Evolutionary conservation across 225 moss, liverwort and hornwort genomes (phyloP).

Genomic region (Pseudoscleropodium purum): DNA sequence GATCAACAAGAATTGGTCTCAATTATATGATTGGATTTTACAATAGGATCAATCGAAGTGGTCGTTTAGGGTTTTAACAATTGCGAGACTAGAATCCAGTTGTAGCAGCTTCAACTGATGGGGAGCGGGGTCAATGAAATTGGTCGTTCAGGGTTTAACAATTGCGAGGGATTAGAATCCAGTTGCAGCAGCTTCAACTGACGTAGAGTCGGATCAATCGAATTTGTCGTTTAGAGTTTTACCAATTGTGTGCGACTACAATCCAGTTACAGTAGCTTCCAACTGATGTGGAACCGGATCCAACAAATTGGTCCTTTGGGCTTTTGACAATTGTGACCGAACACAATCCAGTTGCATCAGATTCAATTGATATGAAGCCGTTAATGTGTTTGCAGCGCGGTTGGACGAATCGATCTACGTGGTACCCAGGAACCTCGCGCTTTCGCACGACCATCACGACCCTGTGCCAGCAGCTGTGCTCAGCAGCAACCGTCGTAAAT

Average conservation of each 20-base stretch:
- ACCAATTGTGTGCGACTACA: background rate
- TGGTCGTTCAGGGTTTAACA: background rate
- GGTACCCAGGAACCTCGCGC: conserved; percentile 20
- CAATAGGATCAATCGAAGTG: too few relatives aligned
- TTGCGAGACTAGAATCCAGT: background rate
- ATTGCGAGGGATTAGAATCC: background rate
- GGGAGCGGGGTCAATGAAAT: background rate
- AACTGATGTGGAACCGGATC: background rate
- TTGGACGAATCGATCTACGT: conserved; percentile 29
- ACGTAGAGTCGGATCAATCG: background rate
- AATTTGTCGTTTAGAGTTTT: background rate
- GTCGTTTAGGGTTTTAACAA: background rate
- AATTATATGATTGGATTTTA: background rate
- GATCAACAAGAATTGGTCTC: background rate
- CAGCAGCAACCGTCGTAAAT: conserved; percentile 10
- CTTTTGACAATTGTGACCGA: background rate
- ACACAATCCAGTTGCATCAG: background rate
- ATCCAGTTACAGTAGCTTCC: background rate
- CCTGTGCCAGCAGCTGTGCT: conserved; percentile 11
- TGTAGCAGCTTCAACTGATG: background rate
- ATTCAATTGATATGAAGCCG: background rate
- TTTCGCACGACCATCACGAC: background rate
- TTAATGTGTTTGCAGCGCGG: conserved; percentile 3
- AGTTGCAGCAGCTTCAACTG: background rate
- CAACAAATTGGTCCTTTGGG: background rate